Evolutionary conservation across 2,329 filamentous ascomycete genomes (phyloP).

Genomic region (Penicillium sp.): DNA sequence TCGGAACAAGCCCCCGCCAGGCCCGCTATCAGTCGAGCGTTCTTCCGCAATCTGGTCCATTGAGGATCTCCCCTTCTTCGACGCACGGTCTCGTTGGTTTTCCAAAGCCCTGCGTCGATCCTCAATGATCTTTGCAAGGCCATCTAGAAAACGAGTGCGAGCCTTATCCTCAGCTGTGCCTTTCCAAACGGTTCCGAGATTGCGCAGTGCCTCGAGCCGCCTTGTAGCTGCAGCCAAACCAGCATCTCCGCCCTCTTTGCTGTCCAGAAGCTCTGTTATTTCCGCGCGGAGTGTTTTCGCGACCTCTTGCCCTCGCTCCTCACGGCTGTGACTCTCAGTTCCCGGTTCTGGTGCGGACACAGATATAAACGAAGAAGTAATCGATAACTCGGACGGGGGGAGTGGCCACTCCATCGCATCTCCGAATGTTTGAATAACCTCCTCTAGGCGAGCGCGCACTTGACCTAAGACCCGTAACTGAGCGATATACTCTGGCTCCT

Average conservation of each 20-base stretch:
- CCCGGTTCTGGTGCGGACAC: slow-evolving; percentile 80
- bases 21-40: slow-evolving; percentile 30
- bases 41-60: slow-evolving; percentile 20
- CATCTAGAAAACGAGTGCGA: slow-evolving; percentile 74
- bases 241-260: slow-evolving; percentile 55
- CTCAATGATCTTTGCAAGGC: slow-evolving; percentile 75
- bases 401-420: slow-evolving; percentile 95
- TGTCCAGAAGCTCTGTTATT: slow-evolving; percentile 63
- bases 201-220: slow-evolving; percentile 72
- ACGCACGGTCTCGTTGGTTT: slow-evolving; percentile 26
- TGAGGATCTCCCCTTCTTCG: slow-evolving; percentile 22
- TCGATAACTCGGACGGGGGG: slow-evolving; percentile 79
- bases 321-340: slow-evolving; percentile 62
- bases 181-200: slow-evolving; percentile 79
- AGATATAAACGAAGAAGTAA: slow-evolving; percentile 81
- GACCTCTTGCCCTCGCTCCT: slow-evolving; percentile 84
- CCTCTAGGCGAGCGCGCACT: slow-evolving; percentile 79
- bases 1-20: slow-evolving; percentile 49
- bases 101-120: slow-evolving; percentile 56
- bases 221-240: slow-evolving; percentile 66
- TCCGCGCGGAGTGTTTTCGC: slow-evolving; percentile 63
- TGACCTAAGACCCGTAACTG: slow-evolving; percentile 78
- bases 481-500: slow-evolving; percentile 65
- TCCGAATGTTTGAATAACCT: slow-evolving; percentile 86
- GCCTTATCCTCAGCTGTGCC: slow-evolving; percentile 95